Conservation (phyloP, 768 basidiomycete genomes). For the Porphyrellus cyaneotinctus region DNA sequence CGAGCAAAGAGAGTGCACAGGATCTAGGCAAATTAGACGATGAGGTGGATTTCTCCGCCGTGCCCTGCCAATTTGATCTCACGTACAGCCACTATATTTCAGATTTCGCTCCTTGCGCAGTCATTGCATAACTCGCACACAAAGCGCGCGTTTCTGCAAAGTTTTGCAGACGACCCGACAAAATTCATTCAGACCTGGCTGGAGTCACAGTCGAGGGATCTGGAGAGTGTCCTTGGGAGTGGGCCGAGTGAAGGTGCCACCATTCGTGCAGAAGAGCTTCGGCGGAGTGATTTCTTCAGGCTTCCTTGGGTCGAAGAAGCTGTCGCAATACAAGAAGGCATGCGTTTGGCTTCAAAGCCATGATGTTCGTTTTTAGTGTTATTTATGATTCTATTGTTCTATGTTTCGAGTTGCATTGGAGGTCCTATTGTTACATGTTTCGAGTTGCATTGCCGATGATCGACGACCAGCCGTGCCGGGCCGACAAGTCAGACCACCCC, state of each 20-base stretch:
- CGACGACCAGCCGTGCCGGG: slow-evolving; percentile 12
- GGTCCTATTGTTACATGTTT: no score
- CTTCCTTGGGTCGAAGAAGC: slow-evolving; percentile 92
- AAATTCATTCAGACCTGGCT: slow-evolving; percentile 88
- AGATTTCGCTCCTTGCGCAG: slow-evolving; percentile 84
- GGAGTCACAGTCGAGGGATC: slow-evolving; percentile 85
- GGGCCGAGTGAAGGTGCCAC: slow-evolving; percentile 76
- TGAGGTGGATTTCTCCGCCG: slow-evolving; percentile 51
- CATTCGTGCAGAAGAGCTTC: slow-evolving; percentile 83
- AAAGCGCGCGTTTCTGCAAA: slow-evolving; percentile 80
- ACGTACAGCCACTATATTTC: slow-evolving; percentile 12
- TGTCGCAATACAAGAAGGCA: slow-evolving; percentile 79
- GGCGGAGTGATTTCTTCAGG: slow-evolving; percentile 85
- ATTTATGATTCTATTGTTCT: not conserved
- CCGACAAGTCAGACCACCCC: slow-evolving; percentile 15
- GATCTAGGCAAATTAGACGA: slow-evolving; percentile 77
- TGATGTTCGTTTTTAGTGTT: slow-evolving; percentile 14
- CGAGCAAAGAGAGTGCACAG: slow-evolving; percentile 67
- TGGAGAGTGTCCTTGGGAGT: slow-evolving; percentile 86
- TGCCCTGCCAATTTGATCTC: slow-evolving; percentile 12
- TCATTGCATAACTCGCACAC: slow-evolving; percentile 83
- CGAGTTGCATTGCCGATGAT: not conserved
- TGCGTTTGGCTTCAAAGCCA: slow-evolving; percentile 57
- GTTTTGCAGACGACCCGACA: slow-evolving; percentile 75
- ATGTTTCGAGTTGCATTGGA: no score